Base-by-base conservation (phyloP, 805 yeast genomes). In the Yamadazyma endophytica region DNA sequence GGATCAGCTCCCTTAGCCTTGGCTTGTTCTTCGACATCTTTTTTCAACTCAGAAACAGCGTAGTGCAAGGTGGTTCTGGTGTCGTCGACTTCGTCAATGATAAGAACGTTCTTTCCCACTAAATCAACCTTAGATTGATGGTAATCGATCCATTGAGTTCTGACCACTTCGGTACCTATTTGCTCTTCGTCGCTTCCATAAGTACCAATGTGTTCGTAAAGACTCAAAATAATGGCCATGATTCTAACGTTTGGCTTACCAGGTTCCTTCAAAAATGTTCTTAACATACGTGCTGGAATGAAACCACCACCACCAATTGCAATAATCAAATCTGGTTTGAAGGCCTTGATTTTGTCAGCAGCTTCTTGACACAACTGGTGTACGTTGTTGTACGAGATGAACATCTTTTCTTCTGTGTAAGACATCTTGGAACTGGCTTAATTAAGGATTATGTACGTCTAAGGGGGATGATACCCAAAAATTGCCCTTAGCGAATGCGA, bases 251-350 rank as follows among this genome's bases (percentile, higher is more conserved):
- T 90, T 47, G 94, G 90, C 38, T 80, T 68, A 38, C 95, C 95
- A 18, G 83, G 85, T 44, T 81, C 83, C 60, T 89, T 90, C 46
- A 90, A 68, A 61, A 90, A 92, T 2, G 97, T 80, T 58, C 98
- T 78, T 56, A 90, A 72, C 62, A 92, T 92, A 58, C 98, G 78
- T 6, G 98, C 97, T 17, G 97, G 98, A 36, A 90, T 92, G 59
- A 90, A 86, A 2, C 97, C 98, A 55, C 98, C 96, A 48, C 96
- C 96, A 52, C 95, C 98, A 50, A 90, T 87, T 46, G 97, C 97
- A 41, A 90, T 85, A 61, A 89, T 85, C 37, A 86, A 71, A 58
- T 89, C 95, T 23, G 96, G 95, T 47, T 85, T 77, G 67, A 86
- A 81, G 17, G 64, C 59, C 56, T 77, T 78, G 55, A 83, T 73